These are phyloP conservation scores for Microcyclosporella mali DNA, from an alignment of 2,329 filamentous ascomycete species.

Conservation along the genomic window DNA sequence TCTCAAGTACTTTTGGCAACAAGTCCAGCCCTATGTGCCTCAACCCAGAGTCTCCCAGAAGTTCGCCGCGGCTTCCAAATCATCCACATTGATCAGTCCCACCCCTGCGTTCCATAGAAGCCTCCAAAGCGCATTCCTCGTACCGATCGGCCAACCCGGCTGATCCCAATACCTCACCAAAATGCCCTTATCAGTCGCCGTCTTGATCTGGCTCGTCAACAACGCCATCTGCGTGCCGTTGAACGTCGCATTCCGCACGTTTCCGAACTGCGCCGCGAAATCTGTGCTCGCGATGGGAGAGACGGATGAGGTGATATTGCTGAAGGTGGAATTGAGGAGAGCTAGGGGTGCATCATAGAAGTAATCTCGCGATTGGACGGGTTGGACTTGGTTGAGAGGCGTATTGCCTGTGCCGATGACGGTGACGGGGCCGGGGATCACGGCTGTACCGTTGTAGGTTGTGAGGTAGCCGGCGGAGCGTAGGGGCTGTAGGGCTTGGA, in stretches of 20 bases:
- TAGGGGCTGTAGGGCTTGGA: slow-evolving; percentile 52
- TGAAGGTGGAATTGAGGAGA: slow-evolving; percentile 36
- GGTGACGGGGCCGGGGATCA: slow-evolving; percentile 50
- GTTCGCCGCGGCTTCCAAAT: slow-evolving; percentile 48
- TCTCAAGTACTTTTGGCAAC: too few species aligned
- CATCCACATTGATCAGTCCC: slow-evolving; percentile 59
- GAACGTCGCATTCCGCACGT: slow-evolving; percentile 33
- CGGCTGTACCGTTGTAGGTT: slow-evolving; percentile 41
- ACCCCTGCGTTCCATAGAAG: slow-evolving; percentile 52
- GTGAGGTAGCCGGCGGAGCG: slow-evolving; percentile 49
- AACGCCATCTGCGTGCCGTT: slow-evolving; percentile 46
- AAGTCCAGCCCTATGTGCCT: too few species aligned
- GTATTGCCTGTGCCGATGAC: slow-evolving; percentile 58
- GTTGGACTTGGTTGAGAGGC: slow-evolving; percentile 41
- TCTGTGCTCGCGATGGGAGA: slow-evolving; percentile 51
- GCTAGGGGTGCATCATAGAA: slow-evolving; percentile 57
- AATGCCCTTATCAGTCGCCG: slow-evolving; percentile 53
- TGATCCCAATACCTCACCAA: slow-evolving; percentile 58
- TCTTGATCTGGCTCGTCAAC: slow-evolving; percentile 47
- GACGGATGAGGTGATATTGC: slow-evolving; percentile 43
- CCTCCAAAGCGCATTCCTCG: slow-evolving; percentile 54
- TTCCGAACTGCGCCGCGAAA: slow-evolving; percentile 41
- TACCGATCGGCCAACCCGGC: slow-evolving; percentile 54
- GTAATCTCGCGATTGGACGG: slow-evolving; percentile 38
- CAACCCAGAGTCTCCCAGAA: slow-evolving; percentile 28